Evolutionary conservation across 2,329 filamentous ascomycete genomes (phyloP).

Genomic region (Pezicula neosporulosa): DNA sequence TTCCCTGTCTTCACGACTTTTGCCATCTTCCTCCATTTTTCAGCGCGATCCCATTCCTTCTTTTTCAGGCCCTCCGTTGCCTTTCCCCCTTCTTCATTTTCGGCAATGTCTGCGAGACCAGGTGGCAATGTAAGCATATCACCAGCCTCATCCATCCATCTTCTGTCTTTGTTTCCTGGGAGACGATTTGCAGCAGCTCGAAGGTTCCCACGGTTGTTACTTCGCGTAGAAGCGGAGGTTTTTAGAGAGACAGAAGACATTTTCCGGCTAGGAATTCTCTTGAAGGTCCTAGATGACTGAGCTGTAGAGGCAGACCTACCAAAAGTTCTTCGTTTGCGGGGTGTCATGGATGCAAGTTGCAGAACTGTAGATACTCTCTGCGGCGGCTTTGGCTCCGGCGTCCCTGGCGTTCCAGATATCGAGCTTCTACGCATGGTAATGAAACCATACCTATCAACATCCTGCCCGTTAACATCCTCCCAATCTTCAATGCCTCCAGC

Average conservation of each 20-base stretch:
- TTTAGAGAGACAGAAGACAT: conserved; percentile 55
- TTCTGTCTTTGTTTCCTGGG: conserved; percentile 57
- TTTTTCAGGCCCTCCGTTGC: conserved; percentile 53
- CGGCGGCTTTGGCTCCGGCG: conserved; percentile 26
- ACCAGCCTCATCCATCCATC: conserved; percentile 62
- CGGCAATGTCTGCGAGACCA: conserved; percentile 50
- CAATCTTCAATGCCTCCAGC: conserved; percentile 63
- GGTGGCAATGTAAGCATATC: conserved; percentile 62
- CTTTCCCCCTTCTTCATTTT: conserved; percentile 51
- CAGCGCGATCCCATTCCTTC: conserved; percentile 59
- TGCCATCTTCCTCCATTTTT: conserved; percentile 68
- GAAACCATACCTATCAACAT: conserved; percentile 68
- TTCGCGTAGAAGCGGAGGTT: conserved; percentile 36
- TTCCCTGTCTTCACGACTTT: conserved; percentile 48
- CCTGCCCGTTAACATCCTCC: conserved; percentile 58
- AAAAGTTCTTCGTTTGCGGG: conserved; percentile 24
- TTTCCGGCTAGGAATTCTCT: conserved; percentile 48
- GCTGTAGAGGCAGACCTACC: conserved; percentile 22
- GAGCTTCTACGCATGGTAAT: conserved; percentile 46
- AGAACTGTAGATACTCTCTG: conserved; percentile 27
- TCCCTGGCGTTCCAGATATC: conserved; percentile 31
- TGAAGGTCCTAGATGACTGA: conserved; percentile 10
- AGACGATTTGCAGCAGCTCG: conserved; percentile 56
- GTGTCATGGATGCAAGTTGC: conserved; percentile 25
- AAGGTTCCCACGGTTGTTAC: conserved; percentile 48